Percentiles rank a stretch among this genome's conserved stretches.
Evolutionary conservation across 1,284 basidiomycete species (phyloP).

Genomic region (Ceratobasidium papillatum): DNA sequence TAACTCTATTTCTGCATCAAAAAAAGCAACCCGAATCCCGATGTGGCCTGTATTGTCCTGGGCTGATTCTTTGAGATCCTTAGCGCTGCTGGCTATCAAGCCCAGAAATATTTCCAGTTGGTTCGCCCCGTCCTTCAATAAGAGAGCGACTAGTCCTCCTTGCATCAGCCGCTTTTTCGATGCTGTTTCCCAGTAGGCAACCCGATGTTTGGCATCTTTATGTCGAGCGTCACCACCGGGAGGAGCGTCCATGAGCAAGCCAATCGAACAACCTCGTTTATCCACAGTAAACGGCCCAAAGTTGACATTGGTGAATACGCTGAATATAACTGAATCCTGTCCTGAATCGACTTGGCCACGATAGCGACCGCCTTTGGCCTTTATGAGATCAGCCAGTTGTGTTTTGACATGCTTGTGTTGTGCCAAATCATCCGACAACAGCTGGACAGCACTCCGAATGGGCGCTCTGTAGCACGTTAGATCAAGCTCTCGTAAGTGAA

Average conservation of each 20-base stretch:
- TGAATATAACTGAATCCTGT: constrained; percentile 61
- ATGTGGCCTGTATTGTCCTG: constrained; percentile 50
- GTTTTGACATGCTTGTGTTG: constrained; percentile 44
- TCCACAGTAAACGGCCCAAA: constrained; percentile 59
- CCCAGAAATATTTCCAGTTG: constrained; percentile 59
- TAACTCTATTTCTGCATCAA: constrained; percentile 60
- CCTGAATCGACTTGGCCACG: constrained; percentile 49
- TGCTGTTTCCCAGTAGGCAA: constrained; percentile 62
- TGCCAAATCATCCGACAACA: constrained; percentile 58
- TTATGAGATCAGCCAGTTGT: constrained; percentile 40
- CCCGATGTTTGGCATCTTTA: constrained; percentile 46
- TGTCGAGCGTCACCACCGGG: constrained; percentile 53
- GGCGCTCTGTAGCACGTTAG: constrained; percentile 53
- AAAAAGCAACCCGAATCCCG: constrained; percentile 60
- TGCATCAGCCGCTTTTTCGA: constrained; percentile 62
- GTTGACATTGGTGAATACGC: constrained; percentile 62
- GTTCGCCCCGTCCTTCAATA: constrained; percentile 51
- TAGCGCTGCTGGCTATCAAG: constrained; percentile 54
- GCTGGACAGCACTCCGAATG: constrained; percentile 60
- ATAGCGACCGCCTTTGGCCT: constrained; percentile 46
- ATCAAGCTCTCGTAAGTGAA: background rate
- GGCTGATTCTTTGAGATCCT: constrained; percentile 57
- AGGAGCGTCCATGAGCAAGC: constrained; percentile 60
- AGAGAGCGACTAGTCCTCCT: constrained; percentile 65
- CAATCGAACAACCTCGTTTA: constrained; percentile 57